Base-by-base conservation (phyloP, 2,329 filamentous ascomycete species). In the Nectriaceae sp. region DNA sequence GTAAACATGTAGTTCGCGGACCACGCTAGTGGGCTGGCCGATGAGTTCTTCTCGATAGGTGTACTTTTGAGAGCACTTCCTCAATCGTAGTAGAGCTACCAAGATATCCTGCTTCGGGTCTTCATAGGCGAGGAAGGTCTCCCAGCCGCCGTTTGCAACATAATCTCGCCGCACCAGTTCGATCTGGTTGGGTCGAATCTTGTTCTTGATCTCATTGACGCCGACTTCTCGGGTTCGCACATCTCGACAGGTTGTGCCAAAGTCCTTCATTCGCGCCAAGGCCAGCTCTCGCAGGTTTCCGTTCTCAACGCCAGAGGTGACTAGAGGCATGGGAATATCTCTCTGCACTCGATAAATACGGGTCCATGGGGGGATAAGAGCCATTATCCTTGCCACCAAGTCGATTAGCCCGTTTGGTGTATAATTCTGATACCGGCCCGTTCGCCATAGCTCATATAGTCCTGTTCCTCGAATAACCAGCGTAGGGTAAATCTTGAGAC, bases 281-380 rank as follows among this genome's bases (percentile, higher is more conserved):
- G 94, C 93, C 41, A 99, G 76, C 70, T 99, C 94, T 53, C 94
- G 85, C 33, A 99, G 75, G 66, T 99, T 99, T 52, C 94, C 94
- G 61, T 99, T 99, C 73, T 99, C 94, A 0, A 99, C 94, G 35
- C 94, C 94, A 1, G 93, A 96, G 0, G 94, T 97, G n/a, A 99
- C 95, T 20, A 99, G 79, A 1, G 94, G 94, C 94, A 99, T 99
- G n/a, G 94, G 94, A 49, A 99, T 99, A 72, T 99, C 94, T 68
- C 94, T 85, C 75, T 99, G 94, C 0, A 99, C 94, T 51, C 94
- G 90, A 75, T 99, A 99, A 64, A 99, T 99, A 54, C 94, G 85
- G 0, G 95, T 99, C 94, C 94, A 99, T 1, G 94, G 94, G 1
- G 94, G 94, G 0, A 99, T 88, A 3, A 99, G 79, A 0, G 94